These are phyloP conservation scores for Cystofilobasidium capitatum DNA, from an alignment of 768 basidiomycete species.

Conservation along the genomic window DNA sequence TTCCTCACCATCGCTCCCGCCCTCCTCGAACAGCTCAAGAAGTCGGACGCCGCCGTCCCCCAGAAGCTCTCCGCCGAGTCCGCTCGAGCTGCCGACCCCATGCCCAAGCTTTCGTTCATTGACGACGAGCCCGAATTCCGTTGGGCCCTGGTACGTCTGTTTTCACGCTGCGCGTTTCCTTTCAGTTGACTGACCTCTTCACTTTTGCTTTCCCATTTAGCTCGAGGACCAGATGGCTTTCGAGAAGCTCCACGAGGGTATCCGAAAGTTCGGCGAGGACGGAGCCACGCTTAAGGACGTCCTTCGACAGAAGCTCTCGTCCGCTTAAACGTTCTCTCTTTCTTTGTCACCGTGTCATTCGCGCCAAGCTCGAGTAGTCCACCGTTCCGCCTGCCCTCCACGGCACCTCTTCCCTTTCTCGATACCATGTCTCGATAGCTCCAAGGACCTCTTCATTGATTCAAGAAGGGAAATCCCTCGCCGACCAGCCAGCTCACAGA, in stretches of 20 bases:
- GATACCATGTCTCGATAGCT: too few relatives aligned
- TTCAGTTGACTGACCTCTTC: too few relatives aligned
- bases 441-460: too few relatives aligned
- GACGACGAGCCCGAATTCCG: conserved; percentile 95
- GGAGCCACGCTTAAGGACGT: conserved; percentile 76
- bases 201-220: too few relatives aligned
- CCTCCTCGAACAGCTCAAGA: conserved; percentile 87
- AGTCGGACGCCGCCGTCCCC: conserved; percentile 63
- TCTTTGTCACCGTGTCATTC: too few relatives aligned
- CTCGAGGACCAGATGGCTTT: conserved; percentile 95
- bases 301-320: conserved; percentile 57
- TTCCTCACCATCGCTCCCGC: conserved; percentile 90
- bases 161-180: too few relatives aligned
- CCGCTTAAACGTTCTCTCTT: conserved; percentile 2
- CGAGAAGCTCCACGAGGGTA: conserved; percentile 91
- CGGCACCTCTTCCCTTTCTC: too few relatives aligned
- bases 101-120: conserved; percentile 71
- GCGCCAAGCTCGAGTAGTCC: too few relatives aligned
- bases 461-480: too few relatives aligned
- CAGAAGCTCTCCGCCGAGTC: conserved; percentile 65
- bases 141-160: conserved; percentile 79
- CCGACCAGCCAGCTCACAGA: too few relatives aligned
- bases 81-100: conserved; percentile 47
- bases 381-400: too few relatives aligned
- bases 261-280: conserved; percentile 75